Conservation (phyloP, 2,329 filamentous ascomycete species). For the Sphaerostilbella broomeana region DNA sequence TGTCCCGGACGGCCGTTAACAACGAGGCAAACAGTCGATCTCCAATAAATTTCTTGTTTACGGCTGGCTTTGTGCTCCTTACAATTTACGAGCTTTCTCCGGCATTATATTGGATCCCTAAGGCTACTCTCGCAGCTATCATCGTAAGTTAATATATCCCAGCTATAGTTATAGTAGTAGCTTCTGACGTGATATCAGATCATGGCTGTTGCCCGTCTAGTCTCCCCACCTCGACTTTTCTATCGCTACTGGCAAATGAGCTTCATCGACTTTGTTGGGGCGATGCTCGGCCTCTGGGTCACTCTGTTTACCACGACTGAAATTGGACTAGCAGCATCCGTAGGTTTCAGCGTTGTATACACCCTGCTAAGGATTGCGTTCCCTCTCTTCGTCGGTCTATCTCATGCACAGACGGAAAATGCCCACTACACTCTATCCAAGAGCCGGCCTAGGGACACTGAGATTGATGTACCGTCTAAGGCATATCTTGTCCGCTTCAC, state of each 20-base stretch:
- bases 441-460: conserved; percentile 14
- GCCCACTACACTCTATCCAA: conserved; percentile 22
- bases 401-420: conserved; percentile 24
- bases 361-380: conserved; percentile 54
- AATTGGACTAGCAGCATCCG: conserved; percentile 51
- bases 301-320: conserved; percentile 56
- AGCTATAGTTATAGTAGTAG: background rate
- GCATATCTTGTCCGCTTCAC: conserved; percentile 50
- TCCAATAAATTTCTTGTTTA: conserved; percentile 54
- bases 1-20: conserved; percentile 63
- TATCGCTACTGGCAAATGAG: conserved; percentile 60
- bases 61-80: conserved; percentile 54
- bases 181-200: conserved; percentile 32
- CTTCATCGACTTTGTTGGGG: conserved; percentile 56
- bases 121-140: conserved; percentile 57
- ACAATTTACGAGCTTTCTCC: conserved; percentile 56
- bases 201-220: conserved; percentile 56
- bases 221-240: conserved; percentile 51
- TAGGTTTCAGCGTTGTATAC: conserved; percentile 58
- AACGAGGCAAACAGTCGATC: conserved; percentile 56
- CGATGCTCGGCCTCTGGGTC: conserved; percentile 59
- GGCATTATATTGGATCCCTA: conserved; percentile 61
- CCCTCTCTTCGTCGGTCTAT: conserved; percentile 30
- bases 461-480: conserved; percentile 36
- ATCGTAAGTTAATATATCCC: conserved; percentile 36